Evolutionary conservation across 1,139 yeast species (phyloP).

Genomic region (Sugiyamaella japonica): DNA sequence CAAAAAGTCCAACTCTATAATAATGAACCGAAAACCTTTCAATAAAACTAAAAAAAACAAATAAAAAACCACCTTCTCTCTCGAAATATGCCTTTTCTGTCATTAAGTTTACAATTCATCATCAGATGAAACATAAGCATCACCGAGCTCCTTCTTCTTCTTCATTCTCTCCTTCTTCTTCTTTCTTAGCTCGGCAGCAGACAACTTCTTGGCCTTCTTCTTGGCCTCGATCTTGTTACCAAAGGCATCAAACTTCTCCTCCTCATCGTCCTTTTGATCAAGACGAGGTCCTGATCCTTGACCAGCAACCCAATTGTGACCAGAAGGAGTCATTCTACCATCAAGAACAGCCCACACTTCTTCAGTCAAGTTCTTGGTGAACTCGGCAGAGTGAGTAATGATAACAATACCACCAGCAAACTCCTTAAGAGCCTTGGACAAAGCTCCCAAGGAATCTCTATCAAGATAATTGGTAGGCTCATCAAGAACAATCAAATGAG

Average conservation of each 20-base stretch:
- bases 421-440: slow-evolving; percentile 97
- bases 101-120: slow-evolving; percentile 55
- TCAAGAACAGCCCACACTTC: slow-evolving; percentile 99
- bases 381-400: slow-evolving; percentile 99
- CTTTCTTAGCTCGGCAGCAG: slow-evolving; percentile 99
- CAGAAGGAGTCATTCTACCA: slow-evolving; percentile 99
- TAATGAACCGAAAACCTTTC: slow-evolving; percentile 12
- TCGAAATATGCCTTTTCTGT: slow-evolving; percentile 2
- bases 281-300: slow-evolving; percentile 99
- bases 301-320: slow-evolving; percentile 99
- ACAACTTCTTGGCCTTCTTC: slow-evolving; percentile 96
- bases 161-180: slow-evolving; percentile 99
- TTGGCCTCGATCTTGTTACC: slow-evolving; percentile 98
- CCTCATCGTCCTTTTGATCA: slow-evolving; percentile 93
- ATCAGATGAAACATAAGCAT: slow-evolving; percentile 96
- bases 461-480: slow-evolving; percentile 96
- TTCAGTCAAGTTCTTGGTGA: slow-evolving; percentile 98
- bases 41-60: slow-evolving; percentile 12
- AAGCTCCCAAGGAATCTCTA: slow-evolving; percentile 99
- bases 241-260: slow-evolving; percentile 98
- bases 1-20: slow-evolving; percentile 13
- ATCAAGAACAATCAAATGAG: slow-evolving; percentile 98
- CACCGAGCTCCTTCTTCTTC: slow-evolving; percentile 99
- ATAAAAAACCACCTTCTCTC: slow-evolving; percentile 6
- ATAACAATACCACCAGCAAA: slow-evolving; percentile 99